Conservation (phyloP, 805 yeast genomes). For the Clavispora fructus region DNA sequence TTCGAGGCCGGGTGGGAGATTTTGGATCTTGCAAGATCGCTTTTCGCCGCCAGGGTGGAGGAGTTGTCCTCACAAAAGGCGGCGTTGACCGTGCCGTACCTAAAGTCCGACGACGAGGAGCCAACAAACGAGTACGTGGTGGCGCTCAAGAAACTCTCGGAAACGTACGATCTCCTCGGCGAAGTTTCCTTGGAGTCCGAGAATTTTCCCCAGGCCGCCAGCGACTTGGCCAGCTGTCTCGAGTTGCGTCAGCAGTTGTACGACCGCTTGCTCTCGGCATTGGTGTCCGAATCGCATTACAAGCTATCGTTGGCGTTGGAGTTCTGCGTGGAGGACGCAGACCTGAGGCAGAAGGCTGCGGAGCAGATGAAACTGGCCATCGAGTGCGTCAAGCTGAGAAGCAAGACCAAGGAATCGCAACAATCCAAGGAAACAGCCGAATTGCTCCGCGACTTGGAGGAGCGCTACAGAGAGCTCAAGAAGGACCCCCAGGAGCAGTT, state of each 20-base stretch:
- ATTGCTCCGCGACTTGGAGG: slow-evolving; percentile 50
- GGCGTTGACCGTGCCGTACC: slow-evolving; percentile 20
- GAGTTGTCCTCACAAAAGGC: slow-evolving; percentile 8
- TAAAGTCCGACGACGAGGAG: slow-evolving; percentile 25
- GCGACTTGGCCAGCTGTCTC: slow-evolving; percentile 59
- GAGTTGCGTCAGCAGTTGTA: slow-evolving; percentile 49
- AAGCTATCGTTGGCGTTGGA: slow-evolving; percentile 77
- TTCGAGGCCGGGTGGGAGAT: slow-evolving; percentile 89
- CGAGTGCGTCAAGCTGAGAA: slow-evolving; percentile 30
- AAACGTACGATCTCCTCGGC: slow-evolving; percentile 74
- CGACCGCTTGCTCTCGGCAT: slow-evolving; percentile 43
- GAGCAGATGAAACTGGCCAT: slow-evolving; percentile 53
- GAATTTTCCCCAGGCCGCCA: slow-evolving; percentile 72
- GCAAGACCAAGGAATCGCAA: slow-evolving; percentile 40
- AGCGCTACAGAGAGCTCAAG: slow-evolving; percentile 50
- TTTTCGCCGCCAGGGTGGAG: slow-evolving; percentile 47
- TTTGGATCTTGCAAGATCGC: slow-evolving; percentile 68
- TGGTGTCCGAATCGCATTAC: slow-evolving; percentile 74
- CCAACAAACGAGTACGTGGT: slow-evolving; percentile 29
- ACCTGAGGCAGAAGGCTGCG: slow-evolving; percentile 45
- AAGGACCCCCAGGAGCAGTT: slow-evolving; percentile 47
- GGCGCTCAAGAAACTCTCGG: slow-evolving; percentile 55
- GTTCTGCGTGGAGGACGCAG: slow-evolving; percentile 51
- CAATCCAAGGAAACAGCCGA: slow-evolving; percentile 40
- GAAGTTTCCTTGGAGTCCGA: slow-evolving; percentile 89